Percentiles rank a stretch among this genome's conserved stretches.
Evolutionary conservation across 2,329 filamentous ascomycete genomes (phyloP).

Genomic region (Talaromyces marneffei): DNA sequence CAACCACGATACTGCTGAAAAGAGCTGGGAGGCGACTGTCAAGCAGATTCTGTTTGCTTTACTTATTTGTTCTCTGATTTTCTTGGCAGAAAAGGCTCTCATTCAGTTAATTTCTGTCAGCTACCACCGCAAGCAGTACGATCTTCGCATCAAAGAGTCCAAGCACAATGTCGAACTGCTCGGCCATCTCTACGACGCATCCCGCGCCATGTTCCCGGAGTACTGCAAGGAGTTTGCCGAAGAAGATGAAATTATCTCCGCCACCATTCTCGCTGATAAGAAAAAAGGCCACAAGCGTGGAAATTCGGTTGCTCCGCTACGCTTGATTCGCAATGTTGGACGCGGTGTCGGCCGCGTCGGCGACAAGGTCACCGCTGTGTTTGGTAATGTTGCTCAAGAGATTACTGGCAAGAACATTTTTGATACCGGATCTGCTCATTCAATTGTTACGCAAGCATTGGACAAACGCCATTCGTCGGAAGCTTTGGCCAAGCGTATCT

Average conservation of each 20-base stretch:
- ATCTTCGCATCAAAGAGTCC: slow-evolving; percentile 72
- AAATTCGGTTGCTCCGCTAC: slow-evolving; percentile 70
- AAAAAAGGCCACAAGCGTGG: slow-evolving; percentile 49
- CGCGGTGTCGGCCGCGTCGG: slow-evolving; percentile 72
- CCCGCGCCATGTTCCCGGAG: slow-evolving; percentile 79
- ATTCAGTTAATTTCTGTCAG: slow-evolving; percentile 63
- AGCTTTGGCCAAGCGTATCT: slow-evolving; percentile 87
- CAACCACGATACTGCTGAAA: slow-evolving; percentile 27
- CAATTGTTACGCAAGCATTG: slow-evolving; percentile 79
- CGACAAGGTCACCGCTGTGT: slow-evolving; percentile 87
- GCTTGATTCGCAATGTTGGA: slow-evolving; percentile 62
- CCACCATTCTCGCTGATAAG: slow-evolving; percentile 63
- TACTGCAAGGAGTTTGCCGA: slow-evolving; percentile 87
- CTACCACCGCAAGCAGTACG: slow-evolving; percentile 63
- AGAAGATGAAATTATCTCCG: slow-evolving; percentile 87
- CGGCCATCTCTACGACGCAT: slow-evolving; percentile 83
- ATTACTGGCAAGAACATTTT: slow-evolving; percentile 95
- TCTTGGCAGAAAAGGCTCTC: slow-evolving; percentile 54
- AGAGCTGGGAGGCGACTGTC: slow-evolving; percentile 50
- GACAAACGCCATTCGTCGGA: slow-evolving; percentile 80
- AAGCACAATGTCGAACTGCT: slow-evolving; percentile 81
- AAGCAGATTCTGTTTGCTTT: slow-evolving; percentile 55
- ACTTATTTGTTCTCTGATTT: slow-evolving; percentile 52
- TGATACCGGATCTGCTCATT: slow-evolving; percentile 85
- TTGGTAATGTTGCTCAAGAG: slow-evolving; percentile 88